Conservation (phyloP, 2,329 filamentous ascomycete genomes). For the Fusarium pininemorale region DNA sequence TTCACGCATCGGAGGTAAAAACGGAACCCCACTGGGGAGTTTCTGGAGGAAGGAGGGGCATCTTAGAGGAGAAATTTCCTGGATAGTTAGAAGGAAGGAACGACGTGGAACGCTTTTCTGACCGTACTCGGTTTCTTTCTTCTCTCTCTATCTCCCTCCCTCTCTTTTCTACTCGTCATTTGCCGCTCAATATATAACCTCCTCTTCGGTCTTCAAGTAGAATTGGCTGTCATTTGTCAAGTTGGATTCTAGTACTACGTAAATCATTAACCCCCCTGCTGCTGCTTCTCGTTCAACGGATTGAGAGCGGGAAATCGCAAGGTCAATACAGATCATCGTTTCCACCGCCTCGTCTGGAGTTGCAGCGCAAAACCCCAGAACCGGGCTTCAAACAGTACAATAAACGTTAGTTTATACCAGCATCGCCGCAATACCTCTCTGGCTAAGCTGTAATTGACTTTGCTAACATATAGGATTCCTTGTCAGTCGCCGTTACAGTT, state of each 20-base stretch:
- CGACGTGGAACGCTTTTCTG: constrained; percentile 21
- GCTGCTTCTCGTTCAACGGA: constrained; percentile 42
- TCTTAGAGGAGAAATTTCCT: constrained; percentile 34
- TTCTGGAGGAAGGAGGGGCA: constrained; percentile 29
- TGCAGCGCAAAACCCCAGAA: constrained; percentile 34
- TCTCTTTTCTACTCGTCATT: constrained; percentile 15
- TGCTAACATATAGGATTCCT: constrained; percentile 14
- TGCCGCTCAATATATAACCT: constrained; percentile 20
- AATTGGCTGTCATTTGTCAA: not conserved
- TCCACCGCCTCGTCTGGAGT: constrained; percentile 38
- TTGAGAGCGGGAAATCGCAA: constrained; percentile 30
- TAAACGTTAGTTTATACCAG: constrained; percentile 13
- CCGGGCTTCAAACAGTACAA: not conserved
- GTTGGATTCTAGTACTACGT: constrained; percentile 8
- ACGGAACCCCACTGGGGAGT: constrained; percentile 34
- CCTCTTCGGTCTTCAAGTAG: not conserved
- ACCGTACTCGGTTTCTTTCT: constrained; percentile 9
- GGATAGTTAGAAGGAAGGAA: constrained; percentile 16
- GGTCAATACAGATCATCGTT: constrained; percentile 34
- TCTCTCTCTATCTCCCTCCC: not conserved
- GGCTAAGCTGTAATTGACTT: not conserved
- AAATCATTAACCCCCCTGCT: constrained; percentile 25
- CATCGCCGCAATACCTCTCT: not conserved
- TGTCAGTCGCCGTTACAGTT: constrained; percentile 16
- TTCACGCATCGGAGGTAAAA: constrained; percentile 33